Conservation (phyloP, 192 early-diverging fungal species). For the Thamnidium elegans region DNA sequence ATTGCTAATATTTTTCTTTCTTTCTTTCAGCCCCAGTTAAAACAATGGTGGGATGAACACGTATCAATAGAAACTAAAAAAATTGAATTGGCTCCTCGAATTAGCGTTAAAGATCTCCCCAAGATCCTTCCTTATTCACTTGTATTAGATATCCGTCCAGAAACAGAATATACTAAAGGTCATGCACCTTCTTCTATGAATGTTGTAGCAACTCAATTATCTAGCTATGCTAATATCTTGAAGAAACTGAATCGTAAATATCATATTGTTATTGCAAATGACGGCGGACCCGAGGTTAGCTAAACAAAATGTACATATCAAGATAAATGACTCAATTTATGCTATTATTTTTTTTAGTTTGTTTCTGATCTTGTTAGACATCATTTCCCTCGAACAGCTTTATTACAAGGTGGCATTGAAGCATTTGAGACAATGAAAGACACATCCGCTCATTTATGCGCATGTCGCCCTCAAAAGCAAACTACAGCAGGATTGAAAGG, state of each 20-base stretch:
- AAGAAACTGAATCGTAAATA: slow-evolving; percentile 53
- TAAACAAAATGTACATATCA: not conserved
- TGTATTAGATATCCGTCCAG: slow-evolving; percentile 56
- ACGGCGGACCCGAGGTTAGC: slow-evolving; percentile 50
- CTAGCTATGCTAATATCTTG: slow-evolving; percentile 39
- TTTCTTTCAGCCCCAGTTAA: not conserved
- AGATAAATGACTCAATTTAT: not conserved
- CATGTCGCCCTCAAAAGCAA: slow-evolving; percentile 36
- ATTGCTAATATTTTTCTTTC: not conserved
- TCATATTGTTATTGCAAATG: slow-evolving; percentile 48
- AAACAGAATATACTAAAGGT: slow-evolving; percentile 50
- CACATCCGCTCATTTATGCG: slow-evolving; percentile 26
- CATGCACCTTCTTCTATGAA: slow-evolving; percentile 57
- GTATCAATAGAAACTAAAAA: slow-evolving; percentile 46
- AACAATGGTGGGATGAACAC: slow-evolving; percentile 50
- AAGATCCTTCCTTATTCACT: slow-evolving; percentile 44
- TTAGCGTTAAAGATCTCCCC: slow-evolving; percentile 49
- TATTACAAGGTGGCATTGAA: slow-evolving; percentile 52
- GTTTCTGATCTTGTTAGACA: slow-evolving; percentile 43
- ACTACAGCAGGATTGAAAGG: slow-evolving; percentile 34
- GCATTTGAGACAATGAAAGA: slow-evolving; percentile 33
- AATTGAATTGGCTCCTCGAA: slow-evolving; percentile 52
- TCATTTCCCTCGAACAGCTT: slow-evolving; percentile 43
- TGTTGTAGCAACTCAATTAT: slow-evolving; percentile 42
- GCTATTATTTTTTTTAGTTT: slow-evolving; percentile 31